Evolutionary conservation across 2,329 filamentous ascomycete genomes (phyloP), one percentile per base, ranked within the genome.

Genomic region (Trichoderma sp.): DNA sequence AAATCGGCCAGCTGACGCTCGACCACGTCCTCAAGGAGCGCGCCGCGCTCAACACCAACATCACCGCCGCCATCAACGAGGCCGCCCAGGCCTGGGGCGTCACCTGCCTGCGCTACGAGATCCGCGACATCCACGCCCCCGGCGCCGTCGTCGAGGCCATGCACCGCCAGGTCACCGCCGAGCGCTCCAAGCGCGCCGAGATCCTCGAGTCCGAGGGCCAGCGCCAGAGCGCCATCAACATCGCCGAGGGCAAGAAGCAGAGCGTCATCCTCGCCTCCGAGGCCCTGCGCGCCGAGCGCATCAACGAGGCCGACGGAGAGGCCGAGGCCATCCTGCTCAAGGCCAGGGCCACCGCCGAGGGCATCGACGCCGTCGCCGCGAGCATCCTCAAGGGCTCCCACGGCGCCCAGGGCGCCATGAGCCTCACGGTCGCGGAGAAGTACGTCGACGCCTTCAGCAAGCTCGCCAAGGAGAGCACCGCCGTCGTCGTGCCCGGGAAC

Each of bases 11-110:
- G 78, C 85, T 99, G 67, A 91, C 92, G 0, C 90, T 99, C 72
- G 95, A 99, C 78, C 94, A 99, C 79, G 95, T 99, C 51, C 86
- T 99, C 66, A 98, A 98, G 78, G 95, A 99, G 83, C 92, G 95
- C 69, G 92, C 93, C 3, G 92, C 93, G 21, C 88, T 99, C 71
- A 99, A 99, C 82, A 93, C 88, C 69, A 98, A 99, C 80, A 99
- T 99, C 76, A 98, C 95, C n/a, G 90, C 92, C 65, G 94, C 95
- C 50, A 98, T 99, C 84, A 99, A 99, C 77, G 94, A 98, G 77
- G 95, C 95, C 1, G 94, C 95, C 5, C 90, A 96, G 73, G 94
- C 94, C 62, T 99, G 95, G 95, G 95, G 95, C 66, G 92, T 99
- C 21, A 92, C 92, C 41, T 99, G 95, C 75, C 84, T 99, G 67